Percentiles rank a stretch among this genome's conserved stretches.
phyloP scores from a whole-genome alignment of 1,284 basidiomycete species.

The Puccinia novopanici region DNA sequence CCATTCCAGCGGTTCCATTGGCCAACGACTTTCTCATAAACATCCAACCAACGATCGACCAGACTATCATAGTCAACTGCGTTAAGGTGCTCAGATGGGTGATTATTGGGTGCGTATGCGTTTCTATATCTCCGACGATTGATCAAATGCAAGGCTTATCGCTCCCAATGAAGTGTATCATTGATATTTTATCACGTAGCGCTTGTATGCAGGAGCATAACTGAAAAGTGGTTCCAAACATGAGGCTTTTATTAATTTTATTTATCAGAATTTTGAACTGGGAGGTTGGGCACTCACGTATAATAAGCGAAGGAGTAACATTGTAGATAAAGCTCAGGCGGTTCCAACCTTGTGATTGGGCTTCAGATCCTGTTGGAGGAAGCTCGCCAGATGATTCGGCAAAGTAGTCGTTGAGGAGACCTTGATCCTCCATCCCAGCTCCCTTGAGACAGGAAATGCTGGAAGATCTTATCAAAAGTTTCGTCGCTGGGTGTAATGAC shows the following conservation, averaged over 20 bases:
- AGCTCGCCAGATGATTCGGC: constrained; percentile 52
- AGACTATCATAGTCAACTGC: constrained; percentile 71
- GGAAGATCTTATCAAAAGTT: constrained; percentile 75
- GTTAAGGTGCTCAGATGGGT: constrained; percentile 55
- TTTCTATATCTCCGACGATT: constrained; percentile 52
- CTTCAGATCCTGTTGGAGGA: constrained; percentile 54
- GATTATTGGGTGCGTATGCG: constrained; percentile 51
- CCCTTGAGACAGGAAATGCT: constrained; percentile 72
- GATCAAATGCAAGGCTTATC: constrained; percentile 81
- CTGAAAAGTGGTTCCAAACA: constrained; percentile 60
- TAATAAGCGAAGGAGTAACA: constrained; percentile 94
- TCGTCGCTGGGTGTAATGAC: constrained; percentile 77
- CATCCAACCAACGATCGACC: constrained; percentile 83
- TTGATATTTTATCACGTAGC: constrained; percentile 81
- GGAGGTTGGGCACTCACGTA: constrained; percentile 68
- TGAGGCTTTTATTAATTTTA: background rate
- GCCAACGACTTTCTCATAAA: constrained; percentile 82
- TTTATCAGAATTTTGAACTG: background rate
- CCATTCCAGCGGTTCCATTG: constrained; percentile 60
- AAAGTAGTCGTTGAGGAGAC: constrained; percentile 88
- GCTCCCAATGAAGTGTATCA: constrained; percentile 90
- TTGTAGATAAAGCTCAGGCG: constrained; percentile 68
- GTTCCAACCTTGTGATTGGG: constrained; percentile 67
- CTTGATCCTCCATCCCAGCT: constrained; percentile 98
- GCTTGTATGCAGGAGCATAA: constrained; percentile 91